Percentiles rank a stretch among this genome's conserved stretches.
Evolutionary conservation across 768 basidiomycete species (phyloP).

Genomic region (Termitomyces sp.): DNA sequence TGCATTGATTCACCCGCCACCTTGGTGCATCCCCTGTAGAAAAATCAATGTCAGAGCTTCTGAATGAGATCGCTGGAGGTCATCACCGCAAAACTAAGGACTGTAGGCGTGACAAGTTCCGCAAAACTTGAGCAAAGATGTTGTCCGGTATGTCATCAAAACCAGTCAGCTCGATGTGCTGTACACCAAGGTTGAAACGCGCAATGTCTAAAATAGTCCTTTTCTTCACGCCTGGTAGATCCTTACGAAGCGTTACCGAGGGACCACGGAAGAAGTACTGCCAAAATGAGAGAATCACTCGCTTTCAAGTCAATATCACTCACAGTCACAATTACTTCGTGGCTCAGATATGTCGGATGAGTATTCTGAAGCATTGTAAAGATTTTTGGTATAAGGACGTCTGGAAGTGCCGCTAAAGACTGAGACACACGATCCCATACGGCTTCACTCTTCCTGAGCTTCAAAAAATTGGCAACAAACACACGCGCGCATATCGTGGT

Average conservation of each 20-base stretch:
- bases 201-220: constrained; percentile 42
- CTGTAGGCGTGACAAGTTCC: constrained; percentile 35
- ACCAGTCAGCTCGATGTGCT: constrained; percentile 43
- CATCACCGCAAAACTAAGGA: constrained; percentile 50
- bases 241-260: constrained; percentile 38
- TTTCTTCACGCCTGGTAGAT: constrained; percentile 46
- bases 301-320: background rate
- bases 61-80: background rate
- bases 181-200: constrained; percentile 30
- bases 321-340: constrained; percentile 55
- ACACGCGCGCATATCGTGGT: constrained; percentile 42
- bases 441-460: constrained; percentile 30
- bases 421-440: constrained; percentile 34
- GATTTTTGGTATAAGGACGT: constrained; percentile 40
- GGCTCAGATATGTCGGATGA: constrained; percentile 46
- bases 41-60: constrained; percentile 1
- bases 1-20: constrained; percentile 44
- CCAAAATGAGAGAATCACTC: background rate
- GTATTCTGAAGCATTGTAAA: constrained; percentile 43
- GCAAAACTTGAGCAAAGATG: constrained; percentile 44
- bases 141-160: constrained; percentile 49
- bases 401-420: constrained; percentile 45
- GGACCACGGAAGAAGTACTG: constrained; percentile 58
- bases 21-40: constrained; percentile 51
- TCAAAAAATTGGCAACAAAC: constrained; percentile 40